phyloP scores from a whole-genome alignment of 2,329 filamentous ascomycete species.

The Metarhizium humberi region DNA sequence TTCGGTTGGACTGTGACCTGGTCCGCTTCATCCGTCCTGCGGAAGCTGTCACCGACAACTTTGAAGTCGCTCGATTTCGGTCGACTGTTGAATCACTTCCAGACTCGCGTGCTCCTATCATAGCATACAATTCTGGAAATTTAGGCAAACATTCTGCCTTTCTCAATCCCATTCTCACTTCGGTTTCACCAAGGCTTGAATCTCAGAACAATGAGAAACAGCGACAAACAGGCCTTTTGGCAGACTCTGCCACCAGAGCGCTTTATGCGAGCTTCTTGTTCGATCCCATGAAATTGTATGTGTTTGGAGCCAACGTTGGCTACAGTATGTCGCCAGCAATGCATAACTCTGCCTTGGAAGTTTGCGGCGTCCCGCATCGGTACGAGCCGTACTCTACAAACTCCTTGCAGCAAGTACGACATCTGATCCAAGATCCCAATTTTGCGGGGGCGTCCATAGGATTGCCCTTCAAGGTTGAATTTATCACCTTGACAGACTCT shows the following conservation, averaged over 20 bases:
- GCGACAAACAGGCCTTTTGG: constrained; percentile 36
- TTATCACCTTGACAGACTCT: constrained; percentile 58
- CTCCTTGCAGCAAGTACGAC: constrained; percentile 52
- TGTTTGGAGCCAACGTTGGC: constrained; percentile 62
- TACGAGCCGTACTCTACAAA: constrained; percentile 57
- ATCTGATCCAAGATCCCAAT: constrained; percentile 52
- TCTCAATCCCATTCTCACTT: constrained; percentile 56
- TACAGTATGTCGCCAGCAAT: constrained; percentile 71
- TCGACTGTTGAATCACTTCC: constrained; percentile 33
- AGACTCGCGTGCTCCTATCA: constrained; percentile 40
- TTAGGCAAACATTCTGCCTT: constrained; percentile 55
- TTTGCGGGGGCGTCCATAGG: constrained; percentile 67
- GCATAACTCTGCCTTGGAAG: constrained; percentile 61
- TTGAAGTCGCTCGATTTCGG: constrained; percentile 47
- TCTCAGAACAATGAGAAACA: constrained; percentile 13
- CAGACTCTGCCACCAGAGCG: constrained; percentile 53
- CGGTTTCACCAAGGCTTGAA: constrained; percentile 37
- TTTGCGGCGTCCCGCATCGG: constrained; percentile 58
- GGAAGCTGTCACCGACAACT: constrained; percentile 50
- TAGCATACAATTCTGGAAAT: constrained; percentile 56
- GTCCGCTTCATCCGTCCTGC: constrained; percentile 53
- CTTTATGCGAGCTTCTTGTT: constrained; percentile 58
- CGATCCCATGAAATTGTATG: constrained; percentile 62
- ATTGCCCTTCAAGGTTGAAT: constrained; percentile 66
- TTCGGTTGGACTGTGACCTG: constrained; percentile 48